Conservation (phyloP, 805 yeast genomes). For the Danielia reshetovae region DNA sequence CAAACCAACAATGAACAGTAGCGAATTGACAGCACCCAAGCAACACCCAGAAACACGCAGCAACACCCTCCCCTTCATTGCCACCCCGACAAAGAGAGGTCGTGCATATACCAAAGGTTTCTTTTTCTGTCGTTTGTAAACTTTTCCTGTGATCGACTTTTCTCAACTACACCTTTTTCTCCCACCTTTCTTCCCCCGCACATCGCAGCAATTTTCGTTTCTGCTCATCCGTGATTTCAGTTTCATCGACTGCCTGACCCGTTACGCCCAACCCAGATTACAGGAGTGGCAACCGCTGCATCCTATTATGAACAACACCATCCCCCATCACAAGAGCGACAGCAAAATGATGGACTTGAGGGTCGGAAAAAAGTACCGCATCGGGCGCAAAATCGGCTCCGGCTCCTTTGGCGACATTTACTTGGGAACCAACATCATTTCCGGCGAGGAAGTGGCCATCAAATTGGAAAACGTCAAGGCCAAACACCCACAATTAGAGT, state of each 20-base stretch:
- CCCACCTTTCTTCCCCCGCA: too few relatives aligned
- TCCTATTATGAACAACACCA: constrained; percentile 14
- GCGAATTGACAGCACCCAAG: too few relatives aligned
- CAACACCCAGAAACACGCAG: too few relatives aligned
- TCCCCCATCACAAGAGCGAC: constrained; percentile 14
- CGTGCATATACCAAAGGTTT: neutral
- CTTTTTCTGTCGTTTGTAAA: neutral
- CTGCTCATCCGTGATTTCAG: constrained; percentile 1
- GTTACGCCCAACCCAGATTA: too few relatives aligned
- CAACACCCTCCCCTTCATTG: too few relatives aligned
- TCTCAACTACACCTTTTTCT: too few relatives aligned
- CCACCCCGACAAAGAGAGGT: too few relatives aligned
- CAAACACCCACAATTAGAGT: constrained; percentile 94
- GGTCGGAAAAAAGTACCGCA: constrained; percentile 90
- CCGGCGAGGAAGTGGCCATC: constrained; percentile 97
- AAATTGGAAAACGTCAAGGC: constrained; percentile 87
- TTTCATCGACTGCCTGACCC: too few relatives aligned
- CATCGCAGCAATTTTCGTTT: constrained; percentile 1
- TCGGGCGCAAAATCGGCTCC: constrained; percentile 93
- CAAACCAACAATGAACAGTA: too few relatives aligned
- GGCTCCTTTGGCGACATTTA: constrained; percentile 98
- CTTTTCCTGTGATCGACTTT: neutral
- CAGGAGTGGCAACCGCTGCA: too few relatives aligned
- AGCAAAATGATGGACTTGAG: constrained; percentile 54
- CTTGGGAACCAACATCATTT: constrained; percentile 85